Percentiles rank a stretch among this genome's conserved stretches.
Conservation (phyloP, 345 rosid genomes). For the Citrus cavaleriei region DNA sequence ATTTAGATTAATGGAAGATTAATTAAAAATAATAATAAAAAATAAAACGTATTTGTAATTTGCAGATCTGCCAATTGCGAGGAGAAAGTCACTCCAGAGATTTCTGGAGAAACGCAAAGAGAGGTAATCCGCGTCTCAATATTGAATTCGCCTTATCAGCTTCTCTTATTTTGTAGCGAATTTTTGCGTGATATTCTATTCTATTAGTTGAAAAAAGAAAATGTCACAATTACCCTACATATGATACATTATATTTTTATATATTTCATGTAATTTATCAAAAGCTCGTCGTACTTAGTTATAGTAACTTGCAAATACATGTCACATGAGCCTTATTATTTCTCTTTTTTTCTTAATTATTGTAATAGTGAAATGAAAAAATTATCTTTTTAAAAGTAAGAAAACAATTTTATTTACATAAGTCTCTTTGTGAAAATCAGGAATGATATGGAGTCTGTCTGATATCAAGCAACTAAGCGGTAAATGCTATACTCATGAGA, state of each 20-base stretch:
- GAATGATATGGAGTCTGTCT: background rate
- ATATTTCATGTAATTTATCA: background rate
- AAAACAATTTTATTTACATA: background rate
- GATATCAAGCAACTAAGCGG: background rate
- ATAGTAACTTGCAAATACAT: too few relatives aligned
- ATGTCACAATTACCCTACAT: background rate
- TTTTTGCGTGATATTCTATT: background rate
- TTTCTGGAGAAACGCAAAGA: conserved; percentile 90
- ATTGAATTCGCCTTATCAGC: background rate
- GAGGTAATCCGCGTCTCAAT: conserved; percentile 41
- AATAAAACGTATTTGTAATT: background rate
- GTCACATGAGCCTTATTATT: too few relatives aligned
- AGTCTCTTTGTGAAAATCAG: background rate
- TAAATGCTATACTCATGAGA: background rate
- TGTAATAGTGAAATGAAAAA: too few relatives aligned
- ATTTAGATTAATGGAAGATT: background rate
- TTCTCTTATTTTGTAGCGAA: background rate
- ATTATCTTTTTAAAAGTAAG: background rate
- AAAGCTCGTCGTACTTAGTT: too few relatives aligned
- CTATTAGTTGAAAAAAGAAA: background rate
- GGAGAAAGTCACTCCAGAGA: conserved; percentile 75
- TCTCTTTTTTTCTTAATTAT: too few relatives aligned
- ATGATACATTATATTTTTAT: background rate
- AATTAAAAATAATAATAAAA: background rate
- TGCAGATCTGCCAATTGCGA: conserved; percentile 67